phyloP scores from a whole-genome alignment of 768 basidiomycete genomes.

The Goffeauzyma gilvescens region DNA sequence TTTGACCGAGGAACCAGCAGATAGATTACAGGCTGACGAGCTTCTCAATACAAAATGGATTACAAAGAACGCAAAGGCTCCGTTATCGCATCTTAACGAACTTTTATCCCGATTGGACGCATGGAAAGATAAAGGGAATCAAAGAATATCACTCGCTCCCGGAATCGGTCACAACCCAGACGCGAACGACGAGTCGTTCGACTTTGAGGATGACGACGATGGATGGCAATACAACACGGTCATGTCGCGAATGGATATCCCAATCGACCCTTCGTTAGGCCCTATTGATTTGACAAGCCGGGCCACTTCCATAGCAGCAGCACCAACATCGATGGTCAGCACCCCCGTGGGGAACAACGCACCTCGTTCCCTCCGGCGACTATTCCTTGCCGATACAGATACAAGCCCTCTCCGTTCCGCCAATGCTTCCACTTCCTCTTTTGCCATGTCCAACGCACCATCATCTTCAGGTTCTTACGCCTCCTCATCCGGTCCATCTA shows the following conservation, averaged over 20 bases:
- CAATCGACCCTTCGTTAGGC: constrained; percentile 12
- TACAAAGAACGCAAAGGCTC: constrained; percentile 48
- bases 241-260: constrained; percentile 23
- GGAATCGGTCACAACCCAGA: constrained; percentile 16
- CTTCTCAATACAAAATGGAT: constrained; percentile 72
- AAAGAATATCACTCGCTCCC: constrained; percentile 50
- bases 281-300: constrained; percentile 1
- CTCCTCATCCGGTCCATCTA: too few species aligned
- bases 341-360: constrained; percentile 29
- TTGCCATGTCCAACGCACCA: too few species aligned
- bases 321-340: constrained; percentile 3
- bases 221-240: constrained; percentile 32
- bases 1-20: constrained; percentile 53
- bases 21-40: constrained; percentile 82
- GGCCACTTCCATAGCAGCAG: constrained; percentile 2
- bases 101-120: constrained; percentile 58
- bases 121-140: constrained; percentile 49
- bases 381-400: constrained; percentile 44
- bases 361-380: constrained; percentile 55
- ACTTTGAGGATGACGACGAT: constrained; percentile 18
- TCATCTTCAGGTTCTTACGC: too few species aligned
- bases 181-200: constrained; percentile 10
- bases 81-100: constrained; percentile 55
- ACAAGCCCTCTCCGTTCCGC: too few species aligned
- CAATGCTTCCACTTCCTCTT: too few species aligned